Percentiles rank a stretch among this genome's conserved stretches.
phyloP scores from a whole-genome alignment of 176 grass and related monocot species.

The Avena eriantha region DNA sequence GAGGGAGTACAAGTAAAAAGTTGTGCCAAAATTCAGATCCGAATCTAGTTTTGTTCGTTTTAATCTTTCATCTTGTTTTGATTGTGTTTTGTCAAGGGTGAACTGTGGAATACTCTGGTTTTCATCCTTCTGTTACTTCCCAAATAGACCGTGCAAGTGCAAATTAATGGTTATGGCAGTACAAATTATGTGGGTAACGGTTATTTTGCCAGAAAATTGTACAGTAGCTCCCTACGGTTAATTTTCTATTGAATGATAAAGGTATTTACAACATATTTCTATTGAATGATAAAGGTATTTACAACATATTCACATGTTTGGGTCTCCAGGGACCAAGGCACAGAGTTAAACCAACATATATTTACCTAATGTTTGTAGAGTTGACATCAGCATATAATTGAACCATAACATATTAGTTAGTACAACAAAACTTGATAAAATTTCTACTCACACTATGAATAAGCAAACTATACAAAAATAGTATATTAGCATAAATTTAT shows the following conservation, averaged over 20 bases:
- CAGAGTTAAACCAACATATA: no score
- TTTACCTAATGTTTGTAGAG: neutral
- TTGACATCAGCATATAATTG: neutral
- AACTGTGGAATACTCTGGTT: neutral
- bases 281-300: neutral
- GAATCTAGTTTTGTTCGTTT: neutral
- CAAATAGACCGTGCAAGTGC: neutral
- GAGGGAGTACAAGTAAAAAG: neutral
- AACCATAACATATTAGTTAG: conserved; percentile 29
- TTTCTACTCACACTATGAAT: conserved; percentile 4
- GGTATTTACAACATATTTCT: neutral
- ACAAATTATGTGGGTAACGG: neutral
- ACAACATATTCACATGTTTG: neutral
- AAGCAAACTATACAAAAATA: neutral
- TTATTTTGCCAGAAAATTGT: neutral
- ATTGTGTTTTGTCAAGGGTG: neutral
- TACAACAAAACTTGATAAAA: conserved; percentile 19
- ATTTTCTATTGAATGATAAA: neutral
- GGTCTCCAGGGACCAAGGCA: neutral
- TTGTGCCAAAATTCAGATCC: neutral
- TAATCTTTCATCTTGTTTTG: conserved; percentile 1
- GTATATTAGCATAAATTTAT: conserved; percentile 24
- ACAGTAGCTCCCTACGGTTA: neutral
- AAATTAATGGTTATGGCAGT: neutral
- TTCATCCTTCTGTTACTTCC: neutral